phyloP scores from a whole-genome alignment of 139 green algal genomes.

The Nannochloris sp. region DNA sequence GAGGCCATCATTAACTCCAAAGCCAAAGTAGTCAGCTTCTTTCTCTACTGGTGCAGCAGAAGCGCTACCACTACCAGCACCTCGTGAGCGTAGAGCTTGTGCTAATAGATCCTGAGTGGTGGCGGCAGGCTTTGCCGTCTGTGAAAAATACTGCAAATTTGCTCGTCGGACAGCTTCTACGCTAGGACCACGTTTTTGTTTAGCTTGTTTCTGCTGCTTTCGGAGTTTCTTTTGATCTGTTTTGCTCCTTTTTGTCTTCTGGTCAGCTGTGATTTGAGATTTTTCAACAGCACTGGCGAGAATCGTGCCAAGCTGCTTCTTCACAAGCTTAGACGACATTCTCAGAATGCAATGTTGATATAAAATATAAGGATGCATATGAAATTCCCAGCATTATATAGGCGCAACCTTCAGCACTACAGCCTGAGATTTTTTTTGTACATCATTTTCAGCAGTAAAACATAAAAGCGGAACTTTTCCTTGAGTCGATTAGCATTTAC shows the following conservation, averaged over 20 bases:
- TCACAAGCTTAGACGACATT: background rate
- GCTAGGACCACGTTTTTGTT: background rate
- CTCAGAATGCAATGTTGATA: too few relatives aligned
- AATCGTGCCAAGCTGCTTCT: background rate
- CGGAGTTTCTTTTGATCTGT: background rate
- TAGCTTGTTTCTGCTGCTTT: too few relatives aligned
- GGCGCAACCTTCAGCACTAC: too few relatives aligned
- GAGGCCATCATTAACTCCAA: background rate
- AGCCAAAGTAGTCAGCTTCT: background rate
- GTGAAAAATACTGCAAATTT: conserved; percentile 50
- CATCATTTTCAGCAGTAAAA: too few relatives aligned
- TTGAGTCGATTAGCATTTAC: too few relatives aligned
- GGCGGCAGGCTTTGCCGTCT: conserved; percentile 3
- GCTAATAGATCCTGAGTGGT: conserved; percentile 8
- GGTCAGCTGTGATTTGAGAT: background rate
- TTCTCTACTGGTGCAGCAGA: conserved; percentile 6
- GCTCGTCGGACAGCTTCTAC: background rate
- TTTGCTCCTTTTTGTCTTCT: conserved; percentile 10
- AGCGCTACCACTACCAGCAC: conserved; percentile 10
- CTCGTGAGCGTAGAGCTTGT: background rate
- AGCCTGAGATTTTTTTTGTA: too few relatives aligned
- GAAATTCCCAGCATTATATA: too few relatives aligned
- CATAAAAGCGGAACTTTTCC: too few relatives aligned
- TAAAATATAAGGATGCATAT: too few relatives aligned
- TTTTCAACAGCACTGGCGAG: background rate